Evolutionary conservation across 202 grass and related monocot genomes (phyloP), one percentile per base, ranked within the genome.

Genomic region (Saccharum hybrid): DNA sequence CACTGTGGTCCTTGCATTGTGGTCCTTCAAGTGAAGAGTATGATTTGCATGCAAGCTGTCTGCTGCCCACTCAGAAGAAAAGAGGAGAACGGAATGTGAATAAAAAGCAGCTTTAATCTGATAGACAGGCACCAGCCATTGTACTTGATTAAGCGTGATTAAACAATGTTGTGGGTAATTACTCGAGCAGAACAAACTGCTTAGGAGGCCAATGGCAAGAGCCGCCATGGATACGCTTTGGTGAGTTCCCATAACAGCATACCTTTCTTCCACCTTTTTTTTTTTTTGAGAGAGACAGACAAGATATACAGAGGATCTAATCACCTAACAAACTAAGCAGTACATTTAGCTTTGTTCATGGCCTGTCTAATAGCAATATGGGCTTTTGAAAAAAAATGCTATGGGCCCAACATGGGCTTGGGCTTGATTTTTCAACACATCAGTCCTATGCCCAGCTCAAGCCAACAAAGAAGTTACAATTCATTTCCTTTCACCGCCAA

Each of bases 171-270:
- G 21, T 80, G 82, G 51, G 22, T 18, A 56, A 10, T 79, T 83
- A 69, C 79, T 90, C 83, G 88, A 86, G 88, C 79, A 68, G 68
- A 83, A 75, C 88, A 90, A 90, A 83, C 79, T 63, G 83, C 21
- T 75, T 66, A 61, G 68, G 48, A 74, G 39, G 68, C 86, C 86
- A 88, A 75, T 84, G 69, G 52, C 69, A 81, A 42, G 68, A 80
- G 81, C 31, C 63, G 41, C 34, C 82, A 71, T 76, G 76, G 87
- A 88, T 81, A 80, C 48, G 71, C 76, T 80, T 75, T 81, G 65
- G 22, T 76, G 76, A 88, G 82, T 88, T 88, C 82, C 82, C 52
- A 84, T 84, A 36, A 54, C 30, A 54, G 33, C n/a, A 18, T 7
- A 74, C 49, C 26, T 74, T 60, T 60, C 7, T 51, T 2, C 22